Evolutionary conservation across 1,284 basidiomycete species (phyloP), one percentile per base, ranked within the genome.

Genomic region (Ceratobasidium sp.): DNA sequence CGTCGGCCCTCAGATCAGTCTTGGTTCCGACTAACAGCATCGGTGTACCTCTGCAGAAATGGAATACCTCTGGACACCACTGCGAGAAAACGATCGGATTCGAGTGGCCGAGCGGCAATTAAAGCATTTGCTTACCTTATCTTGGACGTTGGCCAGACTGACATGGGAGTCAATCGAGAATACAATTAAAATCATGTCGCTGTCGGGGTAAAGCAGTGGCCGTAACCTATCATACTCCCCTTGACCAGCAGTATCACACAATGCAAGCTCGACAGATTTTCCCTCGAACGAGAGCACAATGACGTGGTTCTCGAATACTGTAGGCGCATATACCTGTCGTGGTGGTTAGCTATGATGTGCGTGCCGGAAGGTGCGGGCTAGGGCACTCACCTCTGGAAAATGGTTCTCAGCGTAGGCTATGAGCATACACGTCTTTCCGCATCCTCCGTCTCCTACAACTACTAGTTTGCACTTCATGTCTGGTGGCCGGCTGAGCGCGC

Each of bases 211-310:
- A 81, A 92, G 95, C 74, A 99, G 85, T 30, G 96, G 96, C 76
- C 96, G 87, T 76, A 98, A 85, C 76, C 96, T 87, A 82, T 98
- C 96, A 82, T 98, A 98, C 84, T 98, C 96, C 83, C 98, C 96
- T 82, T 98, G 97, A 21, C 97, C 97, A 5, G 96, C 97, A 0
- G 97, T 98, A 83, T 98, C 96, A 97, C 96, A 99, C 38, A 99
- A 85, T 4, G 96, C 96, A 43, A 98, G 87, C 82, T 98, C 96
- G 77, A 98, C 90, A 57, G 90, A 86, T 83, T 97, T 98, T 71
- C 92, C 90, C 50, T 98, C 95, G 77, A 91, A 93, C 52, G 90
- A 87, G 63, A 98, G 91, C 78, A 93, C 89, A 11, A 96, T 97
- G 73, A 98, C 93, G 79, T 96, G 93, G 87, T 96, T 98, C 83